These are phyloP conservation scores for Lodderomyces jiufengensis DNA, from an alignment of 1,139 yeast species.

Conservation along the genomic window DNA sequence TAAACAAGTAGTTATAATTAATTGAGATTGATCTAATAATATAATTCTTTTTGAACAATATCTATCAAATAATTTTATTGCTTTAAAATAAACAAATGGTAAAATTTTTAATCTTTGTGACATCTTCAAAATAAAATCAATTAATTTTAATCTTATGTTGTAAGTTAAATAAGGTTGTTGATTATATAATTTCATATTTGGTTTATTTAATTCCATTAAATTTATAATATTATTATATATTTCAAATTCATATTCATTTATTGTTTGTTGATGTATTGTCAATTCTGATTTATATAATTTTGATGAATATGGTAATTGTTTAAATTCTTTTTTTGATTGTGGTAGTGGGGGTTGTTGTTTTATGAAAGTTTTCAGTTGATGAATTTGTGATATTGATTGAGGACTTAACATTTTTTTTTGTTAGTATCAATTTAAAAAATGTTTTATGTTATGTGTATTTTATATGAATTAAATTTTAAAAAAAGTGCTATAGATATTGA, in stretches of 20 bases:
- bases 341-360: neutral
- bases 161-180: slow-evolving; percentile 66
- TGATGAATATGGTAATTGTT: slow-evolving; percentile 44
- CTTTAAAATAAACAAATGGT: slow-evolving; percentile 56
- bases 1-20: slow-evolving; percentile 62
- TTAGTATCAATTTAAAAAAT: too few relatives aligned
- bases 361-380: neutral
- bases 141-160: slow-evolving; percentile 45
- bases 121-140: slow-evolving; percentile 57
- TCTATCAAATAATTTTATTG: slow-evolving; percentile 59
- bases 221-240: slow-evolving; percentile 41
- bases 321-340: slow-evolving; percentile 14
- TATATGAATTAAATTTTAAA: too few relatives aligned
- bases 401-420: too few relatives aligned
- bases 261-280: slow-evolving; percentile 39
- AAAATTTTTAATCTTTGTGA: slow-evolving; percentile 56
- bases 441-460: too few relatives aligned
- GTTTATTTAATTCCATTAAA: slow-evolving; percentile 30
- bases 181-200: slow-evolving; percentile 51
- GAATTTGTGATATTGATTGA: neutral
- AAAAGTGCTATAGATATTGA: too few relatives aligned
- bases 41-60: slow-evolving; percentile 65
- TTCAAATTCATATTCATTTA: slow-evolving; percentile 54
- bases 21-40: slow-evolving; percentile 56
- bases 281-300: slow-evolving; percentile 50